phyloP scores from a whole-genome alignment of 2,329 filamentous ascomycete species.

The Grosmannia clavigera region DNA sequence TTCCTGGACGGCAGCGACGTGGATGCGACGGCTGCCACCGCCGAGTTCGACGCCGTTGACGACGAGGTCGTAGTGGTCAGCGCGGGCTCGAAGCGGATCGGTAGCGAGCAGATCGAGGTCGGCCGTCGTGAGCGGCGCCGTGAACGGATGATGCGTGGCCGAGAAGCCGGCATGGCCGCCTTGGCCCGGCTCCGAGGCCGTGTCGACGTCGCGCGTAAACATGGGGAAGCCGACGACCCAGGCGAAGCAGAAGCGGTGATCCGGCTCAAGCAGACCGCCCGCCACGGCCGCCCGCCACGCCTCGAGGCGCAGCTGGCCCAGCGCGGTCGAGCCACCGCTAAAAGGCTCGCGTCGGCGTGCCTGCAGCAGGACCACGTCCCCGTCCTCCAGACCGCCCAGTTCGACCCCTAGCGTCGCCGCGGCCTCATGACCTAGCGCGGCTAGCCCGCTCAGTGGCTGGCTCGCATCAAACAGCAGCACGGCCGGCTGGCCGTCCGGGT shows the following conservation, averaged over 20 bases:
- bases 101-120: constrained; percentile 66
- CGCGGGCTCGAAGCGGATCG: constrained; percentile 57
- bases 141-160: constrained; percentile 93
- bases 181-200: constrained; percentile 59
- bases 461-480: constrained; percentile 63
- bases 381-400: constrained; percentile 40
- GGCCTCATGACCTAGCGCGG: constrained; percentile 63
- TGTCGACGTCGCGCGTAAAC: constrained; percentile 56
- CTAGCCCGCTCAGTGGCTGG: constrained; percentile 64
- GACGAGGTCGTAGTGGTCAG: constrained; percentile 91
- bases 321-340: constrained; percentile 56
- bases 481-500: constrained; percentile 66
- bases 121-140: constrained; percentile 58
- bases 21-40: constrained; percentile 85
- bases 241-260: constrained; percentile 48
- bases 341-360: constrained; percentile 56
- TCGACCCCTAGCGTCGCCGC: constrained; percentile 34
- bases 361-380: constrained; percentile 72
- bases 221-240: constrained; percentile 91
- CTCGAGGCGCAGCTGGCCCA: constrained; percentile 61
- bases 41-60: constrained; percentile 92
- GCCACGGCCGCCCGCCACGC: constrained; percentile 58
- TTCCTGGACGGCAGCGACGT: constrained; percentile 70
- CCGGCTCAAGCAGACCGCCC: constrained; percentile 37
- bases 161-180: constrained; percentile 69